Conservation (phyloP, 495 filamentous ascomycete genomes). For the Lasiosphaeria ovina region DNA sequence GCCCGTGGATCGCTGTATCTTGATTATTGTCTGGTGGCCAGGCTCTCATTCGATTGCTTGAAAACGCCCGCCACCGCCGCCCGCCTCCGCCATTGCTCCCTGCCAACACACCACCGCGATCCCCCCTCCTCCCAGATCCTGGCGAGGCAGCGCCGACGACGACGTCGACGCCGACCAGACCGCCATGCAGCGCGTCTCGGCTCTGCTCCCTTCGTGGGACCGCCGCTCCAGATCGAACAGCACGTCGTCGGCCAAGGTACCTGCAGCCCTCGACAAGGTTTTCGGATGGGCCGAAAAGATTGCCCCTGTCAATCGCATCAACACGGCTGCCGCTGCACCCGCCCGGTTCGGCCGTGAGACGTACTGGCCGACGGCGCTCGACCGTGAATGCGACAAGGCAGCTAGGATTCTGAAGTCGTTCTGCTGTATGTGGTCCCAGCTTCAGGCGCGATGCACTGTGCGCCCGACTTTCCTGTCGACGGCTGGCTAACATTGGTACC, state of each 20-base stretch:
- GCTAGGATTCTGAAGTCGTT: conserved; percentile 81
- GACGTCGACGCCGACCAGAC: conserved; percentile 16
- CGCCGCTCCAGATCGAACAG: conserved; percentile 24
- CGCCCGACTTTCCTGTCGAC: neutral
- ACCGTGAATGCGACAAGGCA: conserved; percentile 84
- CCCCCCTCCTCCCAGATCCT: neutral
- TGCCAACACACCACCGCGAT: neutral
- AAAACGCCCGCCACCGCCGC: neutral
- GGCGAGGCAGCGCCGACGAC: conserved; percentile 5
- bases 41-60: neutral
- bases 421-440: conserved; percentile 53
- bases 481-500: neutral
- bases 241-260: conserved; percentile 16
- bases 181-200: conserved; percentile 52
- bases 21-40: neutral
- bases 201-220: conserved; percentile 52
- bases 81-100: neutral
- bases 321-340: conserved; percentile 54
- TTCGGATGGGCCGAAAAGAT: conserved; percentile 49
- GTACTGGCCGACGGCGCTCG: conserved; percentile 77
- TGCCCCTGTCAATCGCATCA: conserved; percentile 34
- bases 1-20: neutral
- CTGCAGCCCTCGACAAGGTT: conserved; percentile 39
- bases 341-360: conserved; percentile 55
- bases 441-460: neutral